A percentile compares a stretch with the other conserved stretches of the same genome.
Conservation (phyloP, 345 rosid genomes). For the Salix viminalis region DNA sequence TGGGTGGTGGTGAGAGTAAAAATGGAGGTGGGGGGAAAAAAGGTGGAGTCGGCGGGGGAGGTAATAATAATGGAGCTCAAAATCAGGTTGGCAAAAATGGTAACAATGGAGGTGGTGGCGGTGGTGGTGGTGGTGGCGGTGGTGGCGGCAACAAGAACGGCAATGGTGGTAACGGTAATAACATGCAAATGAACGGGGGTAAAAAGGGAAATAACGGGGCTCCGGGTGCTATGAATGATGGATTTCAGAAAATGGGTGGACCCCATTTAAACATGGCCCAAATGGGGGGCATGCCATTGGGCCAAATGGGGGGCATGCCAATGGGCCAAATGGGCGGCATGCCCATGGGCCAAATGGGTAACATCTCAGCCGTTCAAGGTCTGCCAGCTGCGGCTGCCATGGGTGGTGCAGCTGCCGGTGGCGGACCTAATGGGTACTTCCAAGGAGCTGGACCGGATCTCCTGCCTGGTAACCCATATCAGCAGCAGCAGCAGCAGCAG, state of each 20-base stretch:
- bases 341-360: conserved; percentile 29
- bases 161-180: conserved; percentile 25
- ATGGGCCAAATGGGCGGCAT: conserved; percentile 28
- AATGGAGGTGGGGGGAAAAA: conserved; percentile 42
- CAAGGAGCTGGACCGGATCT: conserved; percentile 59
- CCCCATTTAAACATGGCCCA: conserved; percentile 40
- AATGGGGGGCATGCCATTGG: conserved; percentile 27
- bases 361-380: conserved; percentile 69
- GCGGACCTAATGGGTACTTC: conserved; percentile 36
- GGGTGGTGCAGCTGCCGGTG: conserved; percentile 37
- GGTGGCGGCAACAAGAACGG: conserved; percentile 31
- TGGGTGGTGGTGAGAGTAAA: conserved; percentile 36
- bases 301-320: conserved; percentile 4
- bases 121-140: conserved; percentile 11
- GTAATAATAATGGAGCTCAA: conserved; percentile 32
- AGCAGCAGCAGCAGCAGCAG: conserved; percentile 45
- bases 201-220: conserved; percentile 46
- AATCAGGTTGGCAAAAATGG: conserved; percentile 29
- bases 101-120: conserved; percentile 38
- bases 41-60: conserved; percentile 37
- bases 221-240: conserved; percentile 34
- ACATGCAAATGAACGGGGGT: conserved; percentile 37
- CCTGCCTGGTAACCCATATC: conserved; percentile 65
- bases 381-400: conserved; percentile 56
- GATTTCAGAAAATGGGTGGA: conserved; percentile 41